A percentile compares a stretch with the other conserved stretches of the same genome.
Evolutionary conservation across 2,329 filamentous ascomycete genomes (phyloP).

Genomic region (Sporothrix schenckii): DNA sequence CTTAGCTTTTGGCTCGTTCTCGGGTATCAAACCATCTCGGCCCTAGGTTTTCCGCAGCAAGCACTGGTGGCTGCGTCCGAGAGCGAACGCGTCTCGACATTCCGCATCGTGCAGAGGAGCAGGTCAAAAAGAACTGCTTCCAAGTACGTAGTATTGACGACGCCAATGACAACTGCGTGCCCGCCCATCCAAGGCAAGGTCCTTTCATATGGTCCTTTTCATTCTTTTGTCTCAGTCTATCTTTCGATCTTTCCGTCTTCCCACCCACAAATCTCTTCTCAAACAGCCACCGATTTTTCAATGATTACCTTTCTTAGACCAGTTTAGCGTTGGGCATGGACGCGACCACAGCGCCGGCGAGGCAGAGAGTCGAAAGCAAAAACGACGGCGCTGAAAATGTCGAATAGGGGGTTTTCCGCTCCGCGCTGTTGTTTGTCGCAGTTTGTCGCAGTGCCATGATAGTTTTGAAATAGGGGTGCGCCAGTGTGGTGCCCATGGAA

Average conservation of each 20-base stretch:
- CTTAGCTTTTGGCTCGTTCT: background rate
- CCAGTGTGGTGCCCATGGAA: background rate
- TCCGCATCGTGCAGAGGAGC: background rate
- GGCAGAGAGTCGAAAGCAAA: background rate
- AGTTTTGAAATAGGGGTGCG: constrained; percentile 16
- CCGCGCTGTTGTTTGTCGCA: constrained; percentile 18
- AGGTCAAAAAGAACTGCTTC: background rate
- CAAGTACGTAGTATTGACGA: background rate
- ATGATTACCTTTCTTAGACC: constrained; percentile 13
- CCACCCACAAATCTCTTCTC: constrained; percentile 8
- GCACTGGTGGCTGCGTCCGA: constrained; percentile 15
- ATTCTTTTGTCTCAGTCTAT: background rate
- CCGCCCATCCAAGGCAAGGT: background rate
- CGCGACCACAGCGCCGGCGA: constrained; percentile 5
- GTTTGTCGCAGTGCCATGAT: constrained; percentile 5
- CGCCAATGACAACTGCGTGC: background rate
- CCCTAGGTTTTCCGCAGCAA: background rate
- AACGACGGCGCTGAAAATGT: background rate
- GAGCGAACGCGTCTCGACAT: background rate
- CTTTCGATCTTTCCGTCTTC: constrained; percentile 1
- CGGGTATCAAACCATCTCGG: background rate
- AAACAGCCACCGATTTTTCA: constrained; percentile 25
- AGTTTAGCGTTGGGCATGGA: constrained; percentile 27
- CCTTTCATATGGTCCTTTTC: background rate
- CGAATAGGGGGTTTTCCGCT: constrained; percentile 10